Conservation (phyloP, 129 eudicot species). For the Escallonia rubra region DNA sequence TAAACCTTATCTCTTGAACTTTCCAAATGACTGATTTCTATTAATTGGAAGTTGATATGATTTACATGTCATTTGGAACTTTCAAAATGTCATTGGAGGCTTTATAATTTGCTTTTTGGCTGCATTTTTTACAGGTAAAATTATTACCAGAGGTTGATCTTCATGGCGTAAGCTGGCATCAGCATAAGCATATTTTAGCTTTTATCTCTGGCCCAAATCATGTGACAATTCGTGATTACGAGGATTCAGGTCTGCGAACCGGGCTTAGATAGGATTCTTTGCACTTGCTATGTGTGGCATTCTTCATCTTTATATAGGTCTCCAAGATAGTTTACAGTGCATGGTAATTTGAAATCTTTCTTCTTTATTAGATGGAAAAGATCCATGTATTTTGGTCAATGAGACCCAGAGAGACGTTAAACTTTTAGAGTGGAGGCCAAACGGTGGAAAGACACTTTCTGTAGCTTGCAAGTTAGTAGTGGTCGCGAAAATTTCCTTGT, state of each 20-base stretch:
- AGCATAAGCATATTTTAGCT: slow-evolving; percentile 73
- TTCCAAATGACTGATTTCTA: too few relatives aligned
- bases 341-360: background rate
- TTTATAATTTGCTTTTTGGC: background rate
- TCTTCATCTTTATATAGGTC: slow-evolving; percentile 5
- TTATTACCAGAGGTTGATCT: slow-evolving; percentile 68
- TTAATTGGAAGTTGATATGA: background rate
- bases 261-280: background rate
- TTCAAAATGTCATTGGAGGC: background rate
- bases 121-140: slow-evolving; percentile 48
- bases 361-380: slow-evolving; percentile 51
- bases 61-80: background rate
- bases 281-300: background rate
- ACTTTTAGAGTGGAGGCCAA: slow-evolving; percentile 85
- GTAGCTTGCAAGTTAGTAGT: slow-evolving; percentile 88
- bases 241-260: slow-evolving; percentile 57
- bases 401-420: slow-evolving; percentile 78
- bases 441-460: slow-evolving; percentile 78
- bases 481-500: background rate
- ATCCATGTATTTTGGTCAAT: slow-evolving; percentile 46
- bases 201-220: slow-evolving; percentile 77
- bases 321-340: background rate
- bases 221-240: slow-evolving; percentile 78
- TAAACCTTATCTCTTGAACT: too few relatives aligned
- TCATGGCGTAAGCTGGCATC: slow-evolving; percentile 79